Conservation (phyloP, 192 early-diverging fungal genomes). For the Podila clonocystis region DNA sequence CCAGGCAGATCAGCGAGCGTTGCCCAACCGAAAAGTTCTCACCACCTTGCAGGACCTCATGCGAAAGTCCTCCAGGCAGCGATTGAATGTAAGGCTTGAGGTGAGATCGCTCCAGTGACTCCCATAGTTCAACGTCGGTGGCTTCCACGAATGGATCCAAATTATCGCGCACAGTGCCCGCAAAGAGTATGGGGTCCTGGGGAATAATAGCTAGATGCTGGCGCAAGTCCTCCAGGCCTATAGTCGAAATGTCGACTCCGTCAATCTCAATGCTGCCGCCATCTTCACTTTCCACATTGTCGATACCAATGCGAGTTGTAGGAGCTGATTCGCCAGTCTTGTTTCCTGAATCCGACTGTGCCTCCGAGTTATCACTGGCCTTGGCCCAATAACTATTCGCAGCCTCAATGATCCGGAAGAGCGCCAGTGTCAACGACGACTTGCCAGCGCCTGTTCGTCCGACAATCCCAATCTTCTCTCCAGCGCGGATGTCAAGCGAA, state of each 20-base stretch:
- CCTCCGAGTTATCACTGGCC: constrained; percentile 78
- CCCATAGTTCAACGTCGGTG: constrained; percentile 76
- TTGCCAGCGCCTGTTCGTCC: constrained; percentile 65
- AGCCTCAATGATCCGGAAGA: constrained; percentile 56
- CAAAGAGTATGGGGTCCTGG: constrained; percentile 64
- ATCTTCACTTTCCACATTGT: constrained; percentile 47
- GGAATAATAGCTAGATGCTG: constrained; percentile 83
- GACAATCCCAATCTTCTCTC: constrained; percentile 88
- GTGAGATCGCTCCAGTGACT: constrained; percentile 74
- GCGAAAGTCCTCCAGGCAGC: constrained; percentile 63
- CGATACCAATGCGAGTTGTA: constrained; percentile 73
- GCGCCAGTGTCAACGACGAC: constrained; percentile 53
- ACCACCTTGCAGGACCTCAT: constrained; percentile 81
- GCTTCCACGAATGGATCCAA: constrained; percentile 85
- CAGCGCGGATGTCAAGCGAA: constrained; percentile 63
- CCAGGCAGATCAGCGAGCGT: constrained; percentile 77
- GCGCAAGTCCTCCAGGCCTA: constrained; percentile 80
- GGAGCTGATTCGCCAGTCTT: constrained; percentile 73
- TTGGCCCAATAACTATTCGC: constrained; percentile 6
- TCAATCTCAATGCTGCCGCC: constrained; percentile 78
- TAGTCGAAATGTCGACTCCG: constrained; percentile 70
- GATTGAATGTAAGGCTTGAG: constrained; percentile 41
- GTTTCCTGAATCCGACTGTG: constrained; percentile 41
- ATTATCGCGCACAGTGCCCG: constrained; percentile 73
- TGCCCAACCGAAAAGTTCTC: constrained; percentile 80